Evolutionary conservation across 192 early-diverging fungal species (phyloP).

Genomic region (Mortierella antarctica): DNA sequence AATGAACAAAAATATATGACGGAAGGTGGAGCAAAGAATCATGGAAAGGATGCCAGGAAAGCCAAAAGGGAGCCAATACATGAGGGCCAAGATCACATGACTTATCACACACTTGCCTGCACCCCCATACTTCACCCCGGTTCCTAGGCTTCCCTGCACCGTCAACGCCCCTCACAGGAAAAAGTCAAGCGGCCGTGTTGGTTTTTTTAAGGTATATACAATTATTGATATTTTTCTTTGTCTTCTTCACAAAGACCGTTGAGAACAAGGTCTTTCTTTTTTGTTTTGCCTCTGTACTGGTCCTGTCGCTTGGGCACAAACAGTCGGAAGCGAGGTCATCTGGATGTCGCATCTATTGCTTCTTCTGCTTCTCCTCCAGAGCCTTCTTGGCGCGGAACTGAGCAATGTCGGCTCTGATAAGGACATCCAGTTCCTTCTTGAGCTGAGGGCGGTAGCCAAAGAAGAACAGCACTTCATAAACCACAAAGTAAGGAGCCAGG

Average conservation of each 20-base stretch:
- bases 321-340: neutral
- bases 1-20: neutral
- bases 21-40: too few species aligned
- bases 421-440: slow-evolving; percentile 66
- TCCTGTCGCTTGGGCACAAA: neutral
- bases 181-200: too few species aligned
- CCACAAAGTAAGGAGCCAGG: slow-evolving; percentile 96
- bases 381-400: slow-evolving; percentile 57
- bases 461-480: slow-evolving; percentile 84
- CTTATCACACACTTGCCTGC: too few species aligned
- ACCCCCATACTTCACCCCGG: too few species aligned
- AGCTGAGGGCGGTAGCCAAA: slow-evolving; percentile 83
- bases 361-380: slow-evolving; percentile 19
- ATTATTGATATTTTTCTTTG: too few species aligned
- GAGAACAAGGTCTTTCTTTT: too few species aligned
- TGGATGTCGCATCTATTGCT: neutral
- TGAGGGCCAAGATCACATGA: too few species aligned
- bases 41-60: too few species aligned
- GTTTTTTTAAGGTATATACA: too few species aligned
- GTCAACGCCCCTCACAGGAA: too few species aligned
- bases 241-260: neutral
- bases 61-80: neutral
- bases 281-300: neutral
- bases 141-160: too few species aligned
- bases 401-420: slow-evolving; percentile 66